Conservation (phyloP, 345 rosid species). For the Zanthoxylum bungeanum region DNA sequence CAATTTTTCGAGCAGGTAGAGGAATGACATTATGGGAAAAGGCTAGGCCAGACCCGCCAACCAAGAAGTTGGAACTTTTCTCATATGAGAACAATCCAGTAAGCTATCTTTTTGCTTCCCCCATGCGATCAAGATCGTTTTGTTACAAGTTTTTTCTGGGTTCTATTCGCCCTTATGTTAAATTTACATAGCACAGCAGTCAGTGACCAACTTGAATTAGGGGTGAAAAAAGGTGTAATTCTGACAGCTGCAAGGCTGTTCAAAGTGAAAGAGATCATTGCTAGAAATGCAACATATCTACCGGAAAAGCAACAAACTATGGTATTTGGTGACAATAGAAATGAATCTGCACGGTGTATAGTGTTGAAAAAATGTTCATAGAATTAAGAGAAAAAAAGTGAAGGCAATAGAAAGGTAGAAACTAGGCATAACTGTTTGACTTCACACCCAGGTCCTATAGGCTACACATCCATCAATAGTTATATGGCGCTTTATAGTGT, state of each 20-base stretch:
- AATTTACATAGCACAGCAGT: neutral
- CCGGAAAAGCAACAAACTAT: too few relatives aligned
- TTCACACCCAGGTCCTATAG: too few relatives aligned
- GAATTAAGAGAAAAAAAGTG: too few relatives aligned
- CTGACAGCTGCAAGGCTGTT: too few relatives aligned
- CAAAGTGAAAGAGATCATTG: neutral
- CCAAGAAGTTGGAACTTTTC: constrained; percentile 66
- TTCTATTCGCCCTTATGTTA: neutral
- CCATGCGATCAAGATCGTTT: neutral
- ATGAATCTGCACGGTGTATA: neutral
- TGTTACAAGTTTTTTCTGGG: neutral
- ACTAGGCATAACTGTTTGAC: too few relatives aligned
- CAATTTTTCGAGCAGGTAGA: constrained; percentile 79
- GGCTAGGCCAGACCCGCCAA: constrained; percentile 46
- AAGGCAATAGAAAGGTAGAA: too few relatives aligned
- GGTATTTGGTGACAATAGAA: neutral
- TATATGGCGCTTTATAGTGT: too few relatives aligned
- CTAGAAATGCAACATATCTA: too few relatives aligned
- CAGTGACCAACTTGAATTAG: too few relatives aligned
- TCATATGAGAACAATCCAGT: constrained; percentile 78
- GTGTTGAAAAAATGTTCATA: neutral
- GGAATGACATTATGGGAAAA: constrained; percentile 80
- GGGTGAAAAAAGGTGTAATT: too few relatives aligned
- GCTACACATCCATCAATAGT: too few relatives aligned
- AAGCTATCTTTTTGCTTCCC: constrained; percentile 14